phyloP scores from a whole-genome alignment of 108 stramenopile genomes.

The Skeletonema marinoi region DNA sequence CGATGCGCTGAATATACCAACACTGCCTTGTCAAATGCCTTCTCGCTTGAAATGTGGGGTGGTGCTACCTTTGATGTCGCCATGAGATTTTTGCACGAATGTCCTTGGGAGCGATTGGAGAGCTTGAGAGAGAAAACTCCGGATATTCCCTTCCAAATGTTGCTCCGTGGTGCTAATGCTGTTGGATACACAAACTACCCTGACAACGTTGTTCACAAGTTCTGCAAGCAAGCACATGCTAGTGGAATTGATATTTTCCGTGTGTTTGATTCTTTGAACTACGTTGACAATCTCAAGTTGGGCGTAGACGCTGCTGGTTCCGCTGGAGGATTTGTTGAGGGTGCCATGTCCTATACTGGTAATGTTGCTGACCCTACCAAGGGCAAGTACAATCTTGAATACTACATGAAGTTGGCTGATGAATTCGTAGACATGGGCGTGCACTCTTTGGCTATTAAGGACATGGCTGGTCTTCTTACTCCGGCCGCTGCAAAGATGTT shows the following conservation, averaged over 20 bases:
- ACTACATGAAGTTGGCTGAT: conserved; percentile 76
- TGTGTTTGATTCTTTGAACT: conserved; percentile 90
- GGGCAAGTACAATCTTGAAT: conserved; percentile 80
- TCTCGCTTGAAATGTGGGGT: conserved; percentile 94
- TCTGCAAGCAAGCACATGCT: conserved; percentile 71
- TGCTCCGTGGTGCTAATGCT: conserved; percentile 86
- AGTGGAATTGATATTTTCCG: conserved; percentile 90
- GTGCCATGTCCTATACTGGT: conserved; percentile 76
- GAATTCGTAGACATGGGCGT: conserved; percentile 68
- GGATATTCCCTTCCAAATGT: conserved; percentile 85
- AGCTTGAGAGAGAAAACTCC: conserved; percentile 71
- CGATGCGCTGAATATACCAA: conserved; percentile 84
- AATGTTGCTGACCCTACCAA: conserved; percentile 55
- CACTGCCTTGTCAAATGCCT: conserved; percentile 73
- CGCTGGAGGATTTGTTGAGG: conserved; percentile 86
- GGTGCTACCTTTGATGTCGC: conserved; percentile 97
- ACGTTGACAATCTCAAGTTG: conserved; percentile 82
- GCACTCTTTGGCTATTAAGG: conserved; percentile 85
- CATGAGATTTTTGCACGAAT: conserved; percentile 87
- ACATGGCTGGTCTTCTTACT: conserved; percentile 88
- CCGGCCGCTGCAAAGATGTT: conserved; percentile 72
- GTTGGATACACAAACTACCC: conserved; percentile 89
- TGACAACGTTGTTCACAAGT: conserved; percentile 84
- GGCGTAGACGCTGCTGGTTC: conserved; percentile 83
- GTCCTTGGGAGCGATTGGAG: conserved; percentile 84